phyloP scores from a whole-genome alignment of 768 basidiomycete species.

The Tubosaeta sp. region DNA sequence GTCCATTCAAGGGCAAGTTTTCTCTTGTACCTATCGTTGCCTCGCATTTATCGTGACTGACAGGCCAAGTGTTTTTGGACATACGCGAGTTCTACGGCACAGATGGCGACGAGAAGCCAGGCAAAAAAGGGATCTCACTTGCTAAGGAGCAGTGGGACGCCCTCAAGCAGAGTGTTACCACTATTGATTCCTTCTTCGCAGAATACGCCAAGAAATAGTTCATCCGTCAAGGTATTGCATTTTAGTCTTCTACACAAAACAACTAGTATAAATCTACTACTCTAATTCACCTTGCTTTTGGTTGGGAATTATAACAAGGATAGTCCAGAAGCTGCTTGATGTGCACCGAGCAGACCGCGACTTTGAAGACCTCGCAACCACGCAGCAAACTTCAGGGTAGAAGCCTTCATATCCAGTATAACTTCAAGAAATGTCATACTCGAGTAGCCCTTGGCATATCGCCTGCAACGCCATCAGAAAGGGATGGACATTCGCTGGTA shows the following conservation, averaged over 20 bases:
- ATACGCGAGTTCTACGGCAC: slow-evolving; percentile 70
- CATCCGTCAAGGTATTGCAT: background rate
- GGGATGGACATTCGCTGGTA: background rate
- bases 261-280: slow-evolving; percentile 2
- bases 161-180: slow-evolving; percentile 40
- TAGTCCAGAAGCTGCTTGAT: slow-evolving; percentile 69
- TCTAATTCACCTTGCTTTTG: background rate
- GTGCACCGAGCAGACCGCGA: slow-evolving; percentile 61
- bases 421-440: slow-evolving; percentile 52
- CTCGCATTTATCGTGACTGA: slow-evolving; percentile 23
- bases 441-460: slow-evolving; percentile 51
- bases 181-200: slow-evolving; percentile 52
- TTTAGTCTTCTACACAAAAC: background rate
- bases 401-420: slow-evolving; percentile 61
- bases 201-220: slow-evolving; percentile 20
- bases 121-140: slow-evolving; percentile 78
- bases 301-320: slow-evolving; percentile 19
- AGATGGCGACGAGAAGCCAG: slow-evolving; percentile 64
- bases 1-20: slow-evolving; percentile 40
- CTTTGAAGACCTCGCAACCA: slow-evolving; percentile 64
- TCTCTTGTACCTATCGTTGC: background rate
- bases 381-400: slow-evolving; percentile 47
- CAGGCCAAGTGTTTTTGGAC: slow-evolving; percentile 55
- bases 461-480: slow-evolving; percentile 39
- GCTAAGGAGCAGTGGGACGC: slow-evolving; percentile 62